Evolutionary conservation across 2,329 filamentous ascomycete species (phyloP).

Genomic region (Fusarium sp.): DNA sequence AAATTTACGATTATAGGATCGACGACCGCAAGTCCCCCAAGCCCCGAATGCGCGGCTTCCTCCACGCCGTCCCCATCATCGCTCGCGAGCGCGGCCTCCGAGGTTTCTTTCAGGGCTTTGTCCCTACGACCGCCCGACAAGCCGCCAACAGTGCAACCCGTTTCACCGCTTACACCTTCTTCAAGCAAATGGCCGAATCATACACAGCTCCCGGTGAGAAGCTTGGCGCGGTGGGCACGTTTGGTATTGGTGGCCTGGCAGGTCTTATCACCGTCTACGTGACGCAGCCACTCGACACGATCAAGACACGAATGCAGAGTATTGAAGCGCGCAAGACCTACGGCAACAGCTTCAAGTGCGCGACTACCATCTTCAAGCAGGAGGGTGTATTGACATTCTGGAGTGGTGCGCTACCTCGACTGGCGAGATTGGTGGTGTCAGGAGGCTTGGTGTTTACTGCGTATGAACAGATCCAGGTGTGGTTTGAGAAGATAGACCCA

Average conservation of each 20-base stretch:
- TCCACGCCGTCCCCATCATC: slow-evolving; percentile 91
- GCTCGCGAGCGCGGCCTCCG: slow-evolving; percentile 87
- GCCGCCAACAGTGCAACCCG: slow-evolving; percentile 94
- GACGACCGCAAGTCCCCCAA: slow-evolving; percentile 91
- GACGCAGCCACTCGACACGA: slow-evolving; percentile 84
- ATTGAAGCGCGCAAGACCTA: slow-evolving; percentile 86
- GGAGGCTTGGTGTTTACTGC: slow-evolving; percentile 98
- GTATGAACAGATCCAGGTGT: slow-evolving; percentile 90
- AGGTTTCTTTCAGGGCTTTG: slow-evolving; percentile 97
- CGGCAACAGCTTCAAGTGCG: slow-evolving; percentile 90
- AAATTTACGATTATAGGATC: slow-evolving; percentile 70
- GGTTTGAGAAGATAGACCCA: slow-evolving; percentile 85
- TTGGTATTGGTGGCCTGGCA: slow-evolving; percentile 89
- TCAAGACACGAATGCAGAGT: slow-evolving; percentile 99
- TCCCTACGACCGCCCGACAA: slow-evolving; percentile 94
- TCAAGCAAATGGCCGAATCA: slow-evolving; percentile 91
- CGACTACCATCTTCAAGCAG: slow-evolving; percentile 84
- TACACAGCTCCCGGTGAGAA: slow-evolving; percentile 97
- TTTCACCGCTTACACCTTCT: slow-evolving; percentile 90
- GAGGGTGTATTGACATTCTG: slow-evolving; percentile 93
- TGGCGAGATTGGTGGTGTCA: slow-evolving; percentile 88
- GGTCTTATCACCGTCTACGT: slow-evolving; percentile 91
- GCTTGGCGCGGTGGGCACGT: slow-evolving; percentile 88
- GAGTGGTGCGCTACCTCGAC: slow-evolving; percentile 89
- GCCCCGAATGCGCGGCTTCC: slow-evolving; percentile 90